Evolutionary conservation across 352 stramenopile genomes (phyloP), one percentile per base, ranked within the genome.

Genomic region (Phytophthora cajani): DNA sequence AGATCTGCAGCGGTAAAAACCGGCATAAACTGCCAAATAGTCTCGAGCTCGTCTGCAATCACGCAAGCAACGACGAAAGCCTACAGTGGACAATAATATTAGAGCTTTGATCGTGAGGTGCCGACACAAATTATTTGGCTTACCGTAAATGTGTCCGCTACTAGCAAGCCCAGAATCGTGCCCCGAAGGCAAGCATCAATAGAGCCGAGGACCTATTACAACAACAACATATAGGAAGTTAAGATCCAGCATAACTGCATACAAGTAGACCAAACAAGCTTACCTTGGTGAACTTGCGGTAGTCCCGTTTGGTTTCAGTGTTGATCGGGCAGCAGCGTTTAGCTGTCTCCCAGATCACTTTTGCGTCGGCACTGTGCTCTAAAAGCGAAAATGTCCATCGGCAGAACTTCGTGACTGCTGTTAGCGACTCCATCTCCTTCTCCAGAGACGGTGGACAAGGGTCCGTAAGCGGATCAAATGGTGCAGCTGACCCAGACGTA

Each of bases 271-370:
- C 27, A 44, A 56, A 3, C 2, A 62, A 27, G 32, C 60, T 27
- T 77, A 93, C 84, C 74, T 93, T 96, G 2, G 89, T 95, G 54
- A 93, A 96, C 69, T 96, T 96, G 36, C 86, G 80, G 52, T 94
- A 94, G 62, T 96, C 89, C 25, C 89, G 84, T 67, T 94, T 95
- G 3, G 87, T 94, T 67, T 96, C 88, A 23, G 71, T 90, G 57
- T 95, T 88, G 47, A 96, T 93, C 23, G 89, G 89, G 32, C 84
- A 93, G 68, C 88, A 95, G 5, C 89, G 86, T 72, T 95, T 95
- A 40, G 89, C 81, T 12, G 89, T 94, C 64, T 96, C 89, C 84
- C 85, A 95, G 54, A 96, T 94, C 19, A 96, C 87, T 64, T 96
- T 96, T 21, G 89, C 88, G 47, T 96, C 89, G 12, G 80, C 82